A percentile compares a stretch with the other conserved stretches of the same genome.
These are phyloP conservation scores for Alternaria gaisen DNA, from an alignment of 2,329 filamentous ascomycete genomes.

Conservation along the genomic window DNA sequence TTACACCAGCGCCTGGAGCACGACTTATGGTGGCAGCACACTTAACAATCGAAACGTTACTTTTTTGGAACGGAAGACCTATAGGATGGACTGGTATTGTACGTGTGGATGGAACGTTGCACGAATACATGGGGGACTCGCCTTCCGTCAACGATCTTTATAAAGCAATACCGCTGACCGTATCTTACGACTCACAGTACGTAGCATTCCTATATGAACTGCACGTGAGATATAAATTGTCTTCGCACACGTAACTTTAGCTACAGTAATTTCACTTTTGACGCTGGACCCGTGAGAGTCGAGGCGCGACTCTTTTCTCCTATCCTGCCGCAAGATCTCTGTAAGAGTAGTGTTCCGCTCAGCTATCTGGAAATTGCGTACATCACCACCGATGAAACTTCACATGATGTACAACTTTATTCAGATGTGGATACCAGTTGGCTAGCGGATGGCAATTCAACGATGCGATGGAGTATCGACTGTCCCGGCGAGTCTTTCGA, in stretches of 20 bases:
- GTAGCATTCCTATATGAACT: no score
- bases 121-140: conserved; percentile 8
- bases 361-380: not conserved
- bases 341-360: conserved; percentile 2
- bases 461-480: not conserved
- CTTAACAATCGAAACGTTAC: conserved; percentile 4
- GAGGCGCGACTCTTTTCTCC: not conserved
- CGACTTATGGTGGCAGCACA: not conserved
- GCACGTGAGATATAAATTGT: no score
- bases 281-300: not conserved
- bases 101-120: not conserved
- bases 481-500: not conserved
- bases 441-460: not conserved
- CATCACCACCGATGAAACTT: not conserved
- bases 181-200: conserved; percentile 1
- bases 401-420: conserved; percentile 1
- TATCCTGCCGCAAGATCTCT: not conserved
- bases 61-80: not conserved
- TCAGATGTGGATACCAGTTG: not conserved
- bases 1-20: conserved; percentile 7
- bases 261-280: conserved; percentile 1
- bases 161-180: not conserved
- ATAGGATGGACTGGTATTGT: conserved; percentile 6
- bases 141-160: not conserved
- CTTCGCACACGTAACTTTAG: no score